Base-by-base conservation (phyloP, 495 filamentous ascomycete species). In the Penicillium paxilli region DNA sequence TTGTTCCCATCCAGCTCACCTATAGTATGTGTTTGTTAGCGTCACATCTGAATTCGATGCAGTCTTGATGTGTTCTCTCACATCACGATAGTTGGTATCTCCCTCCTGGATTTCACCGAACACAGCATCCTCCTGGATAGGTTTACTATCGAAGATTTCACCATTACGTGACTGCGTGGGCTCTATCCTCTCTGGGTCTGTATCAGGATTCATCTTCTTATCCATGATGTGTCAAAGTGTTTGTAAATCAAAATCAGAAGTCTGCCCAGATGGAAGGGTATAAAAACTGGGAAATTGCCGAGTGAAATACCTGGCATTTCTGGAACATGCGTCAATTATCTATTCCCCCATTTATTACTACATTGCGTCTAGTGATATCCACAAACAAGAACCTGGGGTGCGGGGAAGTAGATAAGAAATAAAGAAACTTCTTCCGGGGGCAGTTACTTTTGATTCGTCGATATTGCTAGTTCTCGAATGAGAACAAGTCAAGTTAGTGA, bases 1-100 rank as follows among this genome's bases (percentile, higher is more conserved):
- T 45, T 6, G 69, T 72, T 23, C 69, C 69, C 12, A 62, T n/a
- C 55, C 57, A 70, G 30, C 67, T 66, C 12, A 72, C 63, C 69
- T 72, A 41, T 14, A 17, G 7, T n/a, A 11, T 11, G 2, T 32
- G 40, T 0, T n/a, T 42, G 21, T 5, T 42, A 21, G 6, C n/a
- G 14, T 37, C 4, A 37, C 6, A 37, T n/a, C n/a, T n/a, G n/a
- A n/a, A n/a, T n/a, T n/a, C n/a, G n/a, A n/a, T n/a, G n/a, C n/a
- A 16, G n/a, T 7, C 19, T 42, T n/a, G 21, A 42, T 5, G 8
- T 32, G 8, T 32, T 32, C 9, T 0, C 35, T 49, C 44, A 57
- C 54, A 24, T 25, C 42, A 3, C 54, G 41, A 42, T 57, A 57
- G 19, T 57, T 57, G 2, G 54, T 48, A 23, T 49, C 54, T 30